These are phyloP conservation scores for Actinomortierella ambigua DNA, from an alignment of 371 early-diverging fungal genomes.

Conservation along the genomic window DNA sequence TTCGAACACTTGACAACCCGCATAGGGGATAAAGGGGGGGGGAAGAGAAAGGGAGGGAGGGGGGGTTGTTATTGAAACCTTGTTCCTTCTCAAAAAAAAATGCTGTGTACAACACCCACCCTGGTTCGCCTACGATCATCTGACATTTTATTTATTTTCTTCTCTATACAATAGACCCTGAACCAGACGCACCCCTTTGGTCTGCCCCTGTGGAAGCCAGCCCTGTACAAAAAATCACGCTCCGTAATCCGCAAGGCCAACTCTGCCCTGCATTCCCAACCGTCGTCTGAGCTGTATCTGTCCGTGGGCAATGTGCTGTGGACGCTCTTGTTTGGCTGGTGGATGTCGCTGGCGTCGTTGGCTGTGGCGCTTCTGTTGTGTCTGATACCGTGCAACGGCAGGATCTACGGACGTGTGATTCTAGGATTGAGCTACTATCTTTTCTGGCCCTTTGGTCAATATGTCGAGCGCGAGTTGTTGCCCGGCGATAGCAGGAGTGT, in stretches of 20 bases:
- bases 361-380: slow-evolving; percentile 53
- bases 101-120: too few relatives aligned
- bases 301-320: slow-evolving; percentile 87
- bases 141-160: background rate
- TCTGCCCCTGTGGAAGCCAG: slow-evolving; percentile 96
- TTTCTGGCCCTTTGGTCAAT: slow-evolving; percentile 94
- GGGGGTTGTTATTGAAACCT: too few relatives aligned
- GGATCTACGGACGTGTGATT: slow-evolving; percentile 59
- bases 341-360: slow-evolving; percentile 72
- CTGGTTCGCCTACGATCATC: too few relatives aligned
- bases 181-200: slow-evolving; percentile 92
- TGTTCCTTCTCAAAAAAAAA: too few relatives aligned
- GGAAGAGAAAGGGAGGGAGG: too few relatives aligned
- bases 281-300: slow-evolving; percentile 68
- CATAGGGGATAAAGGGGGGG: too few relatives aligned
- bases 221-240: slow-evolving; percentile 93
- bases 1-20: too few relatives aligned
- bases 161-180: slow-evolving; percentile 58
- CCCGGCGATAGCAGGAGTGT: slow-evolving; percentile 21
- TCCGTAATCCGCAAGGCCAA: slow-evolving; percentile 81
- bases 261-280: slow-evolving; percentile 79
- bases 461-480: slow-evolving; percentile 65
- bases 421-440: slow-evolving; percentile 75
- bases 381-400: slow-evolving; percentile 57
- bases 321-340: slow-evolving; percentile 91